Evolutionary conservation across 495 filamentous ascomycete species (phyloP), one percentile per base, ranked within the genome.

Genomic region (Rostrohypoxylon terebratum): DNA sequence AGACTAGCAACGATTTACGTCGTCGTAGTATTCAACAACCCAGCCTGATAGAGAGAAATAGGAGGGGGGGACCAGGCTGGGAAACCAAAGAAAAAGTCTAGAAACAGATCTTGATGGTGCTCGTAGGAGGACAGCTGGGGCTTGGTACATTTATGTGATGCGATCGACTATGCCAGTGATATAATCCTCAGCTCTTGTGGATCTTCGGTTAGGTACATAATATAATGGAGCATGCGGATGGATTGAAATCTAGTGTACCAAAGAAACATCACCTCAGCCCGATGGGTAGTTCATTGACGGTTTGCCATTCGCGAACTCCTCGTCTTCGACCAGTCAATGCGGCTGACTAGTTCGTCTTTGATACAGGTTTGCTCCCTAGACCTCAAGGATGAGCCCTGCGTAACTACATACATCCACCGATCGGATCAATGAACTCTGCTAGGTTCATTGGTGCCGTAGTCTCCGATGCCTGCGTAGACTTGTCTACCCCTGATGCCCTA

Each of bases 321-420:
- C 50, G 8, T 31, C 28, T 42, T 31, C 54, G 18, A 42, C 45
- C 55, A 48, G 71, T 73, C 61, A 73, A 54, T 69, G 66, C 66
- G 57, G 55, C 48, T 58, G 21, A 31, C 70, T 68, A 73, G 65
- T 65, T 42, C 47, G 60, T 33, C 40, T 50, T 42, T 6, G 38
- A 65, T 66, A 71, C 71, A 60, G 63, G 71, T 74, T 70, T 74
- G 25, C 40, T 38, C 62, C 61, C 34, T 36, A 28, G 21, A 54
- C 13, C 28, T 53, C 71, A 63, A 63, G 71, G 71, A 66, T 74
- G 5, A 51, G 62, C 50, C 66, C 62, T 63, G 66, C 42, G 66
- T 36, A 8, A 36, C 16, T 54, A 36, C 34, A 18, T 34, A n/a
- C 20, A 31, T 33, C 67, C 33, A 36, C 34, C 33, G 47, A 58